phyloP scores from a whole-genome alignment of 1,284 basidiomycete species.

The Fomitiporia mediterranea region DNA sequence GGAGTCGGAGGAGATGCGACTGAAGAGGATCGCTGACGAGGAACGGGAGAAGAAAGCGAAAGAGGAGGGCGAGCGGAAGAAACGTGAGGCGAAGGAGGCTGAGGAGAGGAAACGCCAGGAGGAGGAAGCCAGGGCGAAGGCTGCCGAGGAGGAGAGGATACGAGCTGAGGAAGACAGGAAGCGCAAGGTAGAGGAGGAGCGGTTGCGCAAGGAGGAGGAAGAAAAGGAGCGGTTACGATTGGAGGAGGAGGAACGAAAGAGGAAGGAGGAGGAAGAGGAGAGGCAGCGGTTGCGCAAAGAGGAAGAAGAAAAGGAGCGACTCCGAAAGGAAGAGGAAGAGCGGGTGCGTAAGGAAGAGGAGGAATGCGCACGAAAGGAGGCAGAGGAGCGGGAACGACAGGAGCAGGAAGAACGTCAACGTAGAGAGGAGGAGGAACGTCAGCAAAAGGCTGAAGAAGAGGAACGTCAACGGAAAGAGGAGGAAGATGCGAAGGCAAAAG shows the following conservation, averaged over 20 bases:
- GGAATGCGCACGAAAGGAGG: constrained; percentile 23
- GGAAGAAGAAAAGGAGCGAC: constrained; percentile 23
- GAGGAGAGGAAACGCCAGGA: constrained; percentile 29
- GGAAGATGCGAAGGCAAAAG: constrained; percentile 26
- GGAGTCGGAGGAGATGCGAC: constrained; percentile 40
- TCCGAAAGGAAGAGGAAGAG: constrained; percentile 28
- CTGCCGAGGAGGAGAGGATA: constrained; percentile 29
- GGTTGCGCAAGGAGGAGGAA: constrained; percentile 28
- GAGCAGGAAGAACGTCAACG: constrained; percentile 24
- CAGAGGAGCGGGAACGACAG: constrained; percentile 22
- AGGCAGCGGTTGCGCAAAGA: constrained; percentile 25
- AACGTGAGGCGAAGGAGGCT: constrained; percentile 29
- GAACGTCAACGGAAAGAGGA: constrained; percentile 30
- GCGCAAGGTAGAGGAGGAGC: constrained; percentile 24
- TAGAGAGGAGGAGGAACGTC: constrained; percentile 29
- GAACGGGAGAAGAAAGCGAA: constrained; percentile 23
- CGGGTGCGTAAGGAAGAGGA: constrained; percentile 29
- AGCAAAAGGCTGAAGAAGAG: constrained; percentile 36
- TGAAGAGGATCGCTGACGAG: constrained; percentile 25
- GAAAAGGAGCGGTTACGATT: constrained; percentile 28
- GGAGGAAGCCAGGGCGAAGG: constrained; percentile 23
- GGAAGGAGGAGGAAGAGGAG: constrained; percentile 33
- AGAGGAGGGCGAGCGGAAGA: constrained; percentile 24
- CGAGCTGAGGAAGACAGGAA: constrained; percentile 27
- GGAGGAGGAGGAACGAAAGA: constrained; percentile 35